These are phyloP conservation scores for Areca catechu DNA, from an alignment of 176 grass and related monocot species.

Conservation along the genomic window DNA sequence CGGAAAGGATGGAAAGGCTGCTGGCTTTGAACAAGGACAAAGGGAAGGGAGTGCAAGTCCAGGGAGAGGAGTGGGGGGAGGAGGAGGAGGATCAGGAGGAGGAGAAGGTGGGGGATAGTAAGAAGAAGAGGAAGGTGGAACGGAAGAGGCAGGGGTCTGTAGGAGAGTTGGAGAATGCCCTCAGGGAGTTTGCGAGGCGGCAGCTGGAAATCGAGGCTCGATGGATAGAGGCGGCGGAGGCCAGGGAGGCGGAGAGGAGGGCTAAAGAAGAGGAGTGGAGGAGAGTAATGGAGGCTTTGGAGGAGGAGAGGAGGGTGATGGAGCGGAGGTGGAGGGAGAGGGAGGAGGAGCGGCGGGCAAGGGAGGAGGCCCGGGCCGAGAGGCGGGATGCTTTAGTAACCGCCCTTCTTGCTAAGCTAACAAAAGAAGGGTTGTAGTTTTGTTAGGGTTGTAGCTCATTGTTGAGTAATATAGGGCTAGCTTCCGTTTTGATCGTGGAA, in stretches of 20 bases:
- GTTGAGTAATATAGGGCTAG: too few relatives aligned
- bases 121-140: neutral
- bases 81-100: neutral
- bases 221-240: conserved; percentile 6
- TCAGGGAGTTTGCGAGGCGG: conserved; percentile 11
- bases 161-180: neutral
- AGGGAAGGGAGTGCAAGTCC: neutral
- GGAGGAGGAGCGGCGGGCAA: conserved; percentile 11
- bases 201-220: conserved; percentile 1
- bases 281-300: conserved; percentile 2
- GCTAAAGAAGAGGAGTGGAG: conserved; percentile 5
- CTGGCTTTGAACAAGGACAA: neutral
- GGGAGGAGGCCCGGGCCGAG: conserved; percentile 1
- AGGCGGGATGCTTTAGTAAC: conserved; percentile 2
- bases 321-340: conserved; percentile 10
- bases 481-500: too few relatives aligned
- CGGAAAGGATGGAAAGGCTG: conserved; percentile 1
- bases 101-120: neutral
- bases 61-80: neutral
- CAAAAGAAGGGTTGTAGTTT: neutral
- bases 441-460: too few relatives aligned
- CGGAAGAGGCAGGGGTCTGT: neutral
- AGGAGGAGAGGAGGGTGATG: conserved; percentile 1
- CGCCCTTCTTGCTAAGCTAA: conserved; percentile 3
- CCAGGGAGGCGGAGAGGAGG: conserved; percentile 8